phyloP scores from a whole-genome alignment of 768 basidiomycete species.

The Paxillus ammoniavirescens region DNA sequence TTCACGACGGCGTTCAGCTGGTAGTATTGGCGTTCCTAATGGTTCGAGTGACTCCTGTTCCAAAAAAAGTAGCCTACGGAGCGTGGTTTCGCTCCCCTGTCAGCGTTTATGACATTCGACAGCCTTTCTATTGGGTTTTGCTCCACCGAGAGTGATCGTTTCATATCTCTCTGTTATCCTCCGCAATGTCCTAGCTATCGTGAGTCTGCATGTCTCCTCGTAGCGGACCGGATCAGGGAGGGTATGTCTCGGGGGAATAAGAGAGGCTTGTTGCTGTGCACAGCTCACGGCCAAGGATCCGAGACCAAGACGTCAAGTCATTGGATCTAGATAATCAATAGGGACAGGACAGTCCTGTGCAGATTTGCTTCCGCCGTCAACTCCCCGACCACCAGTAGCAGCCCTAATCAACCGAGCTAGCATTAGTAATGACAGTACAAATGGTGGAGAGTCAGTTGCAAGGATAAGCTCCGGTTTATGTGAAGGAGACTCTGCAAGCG shows the following conservation, averaged over 20 bases:
- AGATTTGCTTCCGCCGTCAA: slow-evolving; percentile 7
- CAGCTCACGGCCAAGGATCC: neutral
- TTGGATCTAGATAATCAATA: neutral
- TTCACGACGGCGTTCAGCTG: neutral
- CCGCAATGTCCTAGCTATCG: neutral
- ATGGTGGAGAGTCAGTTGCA: neutral
- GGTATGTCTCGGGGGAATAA: neutral
- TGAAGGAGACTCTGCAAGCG: neutral
- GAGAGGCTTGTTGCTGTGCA: neutral
- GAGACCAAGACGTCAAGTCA: neutral
- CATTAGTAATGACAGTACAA: neutral
- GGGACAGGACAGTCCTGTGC: neutral
- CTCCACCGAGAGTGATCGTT: neutral
- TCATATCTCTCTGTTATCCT: neutral
- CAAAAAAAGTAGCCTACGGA: neutral
- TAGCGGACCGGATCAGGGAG: neutral
- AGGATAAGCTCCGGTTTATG: slow-evolving; percentile 3
- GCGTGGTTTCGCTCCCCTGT: no score
- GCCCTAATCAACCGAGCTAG: no score
- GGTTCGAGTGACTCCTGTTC: neutral
- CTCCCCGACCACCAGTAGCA: neutral
- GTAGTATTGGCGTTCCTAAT: neutral
- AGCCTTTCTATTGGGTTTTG: neutral
- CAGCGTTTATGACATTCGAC: neutral
- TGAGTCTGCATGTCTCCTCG: neutral